A percentile compares a stretch with the other conserved stretches of the same genome.
These are phyloP conservation scores for Amanita polypyramis DNA, from an alignment of 768 basidiomycete genomes.

Conservation along the genomic window DNA sequence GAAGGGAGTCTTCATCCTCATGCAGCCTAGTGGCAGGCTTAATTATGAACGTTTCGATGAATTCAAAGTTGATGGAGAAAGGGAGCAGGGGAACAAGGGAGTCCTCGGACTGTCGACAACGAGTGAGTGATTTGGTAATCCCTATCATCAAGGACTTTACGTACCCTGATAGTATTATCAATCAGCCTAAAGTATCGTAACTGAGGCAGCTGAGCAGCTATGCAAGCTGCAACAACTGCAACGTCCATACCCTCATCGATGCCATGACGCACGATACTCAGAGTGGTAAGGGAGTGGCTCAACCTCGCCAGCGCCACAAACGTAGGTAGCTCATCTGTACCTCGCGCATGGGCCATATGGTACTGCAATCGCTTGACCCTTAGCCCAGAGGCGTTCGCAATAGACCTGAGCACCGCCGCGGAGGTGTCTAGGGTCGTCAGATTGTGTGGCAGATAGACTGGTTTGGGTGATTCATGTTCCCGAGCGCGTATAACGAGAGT, in stretches of 20 bases:
- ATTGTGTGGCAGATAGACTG: constrained; percentile 9
- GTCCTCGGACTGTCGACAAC: constrained; percentile 7
- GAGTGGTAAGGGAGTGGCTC: constrained; percentile 10
- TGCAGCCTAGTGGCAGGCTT: constrained; percentile 8
- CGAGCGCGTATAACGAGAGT: constrained; percentile 3
- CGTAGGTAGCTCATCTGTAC: constrained; percentile 14
- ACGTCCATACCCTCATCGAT: constrained; percentile 12
- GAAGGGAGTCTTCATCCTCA: constrained; percentile 7
- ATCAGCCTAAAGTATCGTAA: constrained; percentile 15
- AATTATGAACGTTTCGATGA: constrained; percentile 14
- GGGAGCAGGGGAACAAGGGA: constrained; percentile 13
- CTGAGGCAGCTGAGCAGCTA: constrained; percentile 14
- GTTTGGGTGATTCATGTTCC: constrained; percentile 6
- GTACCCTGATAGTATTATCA: constrained; percentile 14
- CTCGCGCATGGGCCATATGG: constrained; percentile 10
- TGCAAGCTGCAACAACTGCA: constrained; percentile 12
- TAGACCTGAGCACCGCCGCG: constrained; percentile 11
- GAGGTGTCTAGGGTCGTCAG: constrained; percentile 11
- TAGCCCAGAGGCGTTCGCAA: constrained; percentile 11
- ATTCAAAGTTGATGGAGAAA: constrained; percentile 10
- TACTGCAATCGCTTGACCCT: constrained; percentile 13
- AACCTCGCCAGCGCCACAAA: constrained; percentile 13
- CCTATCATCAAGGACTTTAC: constrained; percentile 3
- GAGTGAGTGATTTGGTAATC: neutral
- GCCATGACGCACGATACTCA: constrained; percentile 13